Evolutionary conservation across 768 basidiomycete genomes (phyloP), one percentile per base, ranked within the genome.

Genomic region (Crepidotus variabilis): DNA sequence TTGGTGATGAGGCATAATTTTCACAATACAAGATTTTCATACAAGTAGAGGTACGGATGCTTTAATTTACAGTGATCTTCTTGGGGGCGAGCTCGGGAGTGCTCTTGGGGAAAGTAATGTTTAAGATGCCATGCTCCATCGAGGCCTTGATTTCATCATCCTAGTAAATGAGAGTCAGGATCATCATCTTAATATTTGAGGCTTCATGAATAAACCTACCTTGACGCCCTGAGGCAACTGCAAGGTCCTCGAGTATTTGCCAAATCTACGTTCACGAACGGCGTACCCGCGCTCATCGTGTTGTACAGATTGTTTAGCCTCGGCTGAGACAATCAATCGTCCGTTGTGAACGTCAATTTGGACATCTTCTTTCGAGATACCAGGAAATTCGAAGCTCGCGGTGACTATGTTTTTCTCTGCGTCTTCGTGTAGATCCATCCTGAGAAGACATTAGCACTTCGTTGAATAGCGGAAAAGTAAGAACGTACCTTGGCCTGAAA

Each of bases 381-480:
- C 83, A 0, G 84, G 83, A 1, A 86, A 67, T 61, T 86, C 84
- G 61, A 86, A 83, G 7, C 73, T 68, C 34, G 83, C 83, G 0
- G 79, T 80, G 39, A 85, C 78, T 24, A 70, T 61, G 59, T 81
- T 81, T 34, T 66, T 69, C 22, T 78, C 72, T 3, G 63, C 48
- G 55, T 82, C 71, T 60, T 84, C 82, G 63, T 81, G 77, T 5
- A 84, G 65, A 59, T 85, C 80, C 76, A 85, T 78, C 59, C 83
- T 84, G 43, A 49, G 24, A 14, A 60, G 11, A 32, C 35, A 20
- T 47, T 9, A 35, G 22, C 13, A 16, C n/a, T n/a, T n/a, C n/a
- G n/a, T 16, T 20, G 50, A 45, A 9, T 36, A 56, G 3, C 6
- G 6, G 48, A 39, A 18, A 6, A 21, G 13, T 22, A 50, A n/a